These are phyloP conservation scores for Trichosporon ovoides DNA, from an alignment of 1,284 basidiomycete species.

Conservation along the genomic window DNA sequence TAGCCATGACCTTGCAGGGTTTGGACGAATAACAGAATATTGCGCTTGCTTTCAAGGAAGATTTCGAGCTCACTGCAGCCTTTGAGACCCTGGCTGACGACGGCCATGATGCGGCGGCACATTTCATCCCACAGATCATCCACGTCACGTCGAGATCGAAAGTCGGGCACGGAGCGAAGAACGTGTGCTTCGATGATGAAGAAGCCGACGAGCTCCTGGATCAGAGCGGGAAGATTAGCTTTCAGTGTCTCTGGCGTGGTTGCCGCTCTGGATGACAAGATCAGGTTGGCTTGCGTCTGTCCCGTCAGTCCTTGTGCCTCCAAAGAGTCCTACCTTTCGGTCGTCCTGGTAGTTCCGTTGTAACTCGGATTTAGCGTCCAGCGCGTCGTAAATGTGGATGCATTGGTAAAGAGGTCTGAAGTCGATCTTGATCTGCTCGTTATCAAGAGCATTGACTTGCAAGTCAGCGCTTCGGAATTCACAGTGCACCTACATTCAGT, in stretches of 20 bases:
- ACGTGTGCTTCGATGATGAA: slow-evolving; percentile 97
- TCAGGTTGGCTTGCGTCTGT: slow-evolving; percentile 92
- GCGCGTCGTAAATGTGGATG: slow-evolving; percentile 91
- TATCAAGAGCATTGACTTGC: slow-evolving; percentile 83
- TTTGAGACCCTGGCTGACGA: slow-evolving; percentile 68
- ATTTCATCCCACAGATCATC: slow-evolving; percentile 96
- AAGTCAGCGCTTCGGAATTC: not conserved
- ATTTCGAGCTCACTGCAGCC: slow-evolving; percentile 75
- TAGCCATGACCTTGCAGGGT: slow-evolving; percentile 86
- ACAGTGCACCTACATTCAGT: slow-evolving; percentile 68
- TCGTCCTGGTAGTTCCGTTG: slow-evolving; percentile 92
- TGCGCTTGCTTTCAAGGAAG: slow-evolving; percentile 79
- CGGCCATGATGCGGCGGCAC: slow-evolving; percentile 67
- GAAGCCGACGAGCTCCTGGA: slow-evolving; percentile 96
- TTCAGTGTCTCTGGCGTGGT: slow-evolving; percentile 50
- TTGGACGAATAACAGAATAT: slow-evolving; percentile 80
- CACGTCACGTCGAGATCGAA: slow-evolving; percentile 82
- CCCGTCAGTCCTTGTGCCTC: not conserved
- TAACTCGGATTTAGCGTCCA: slow-evolving; percentile 83
- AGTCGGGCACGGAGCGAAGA: slow-evolving; percentile 70
- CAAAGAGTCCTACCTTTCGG: slow-evolving; percentile 62
- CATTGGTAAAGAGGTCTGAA: slow-evolving; percentile 95
- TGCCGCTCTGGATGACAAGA: slow-evolving; percentile 62
- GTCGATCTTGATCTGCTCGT: slow-evolving; percentile 80
- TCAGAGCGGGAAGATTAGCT: slow-evolving; percentile 56